A percentile compares a stretch with the other conserved stretches of the same genome.
Conservation (phyloP, 371 early-diverging fungal genomes). For the Circinella minor region DNA sequence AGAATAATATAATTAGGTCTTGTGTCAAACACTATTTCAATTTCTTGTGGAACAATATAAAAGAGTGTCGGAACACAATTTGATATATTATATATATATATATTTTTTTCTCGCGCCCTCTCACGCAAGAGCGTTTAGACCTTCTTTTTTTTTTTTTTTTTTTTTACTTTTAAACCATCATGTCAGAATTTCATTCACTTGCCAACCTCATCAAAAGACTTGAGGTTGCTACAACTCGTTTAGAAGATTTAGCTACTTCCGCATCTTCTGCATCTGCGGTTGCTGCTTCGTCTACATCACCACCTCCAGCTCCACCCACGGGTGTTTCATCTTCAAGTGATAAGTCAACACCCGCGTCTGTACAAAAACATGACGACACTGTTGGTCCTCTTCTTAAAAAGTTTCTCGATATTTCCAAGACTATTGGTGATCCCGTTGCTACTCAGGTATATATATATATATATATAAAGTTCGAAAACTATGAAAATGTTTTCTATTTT, state of each 20-base stretch:
- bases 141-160: not conserved
- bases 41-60: not conserved
- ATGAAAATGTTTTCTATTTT: too few species aligned
- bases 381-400: constrained; percentile 57
- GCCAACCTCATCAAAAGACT: constrained; percentile 79
- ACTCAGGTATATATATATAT: constrained; percentile 85
- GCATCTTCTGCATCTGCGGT: constrained; percentile 59
- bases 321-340: constrained; percentile 24
- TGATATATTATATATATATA: not conserved
- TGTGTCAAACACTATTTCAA: too few species aligned
- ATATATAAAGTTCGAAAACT: not conserved
- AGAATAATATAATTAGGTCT: too few species aligned
- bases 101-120: too few species aligned
- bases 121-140: not conserved
- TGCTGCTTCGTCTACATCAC: constrained; percentile 42
- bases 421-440: constrained; percentile 71
- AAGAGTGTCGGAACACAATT: not conserved
- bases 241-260: constrained; percentile 79
- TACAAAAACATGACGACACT: constrained; percentile 74
- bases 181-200: constrained; percentile 72
- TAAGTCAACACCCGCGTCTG: constrained; percentile 47
- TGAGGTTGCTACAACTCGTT: constrained; percentile 83
- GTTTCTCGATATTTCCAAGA: constrained; percentile 60
- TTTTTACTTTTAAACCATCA: constrained; percentile 24
- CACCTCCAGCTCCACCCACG: constrained; percentile 32